Base-by-base conservation (phyloP, 495 filamentous ascomycete genomes). In the Sordaria brevicollis region DNA sequence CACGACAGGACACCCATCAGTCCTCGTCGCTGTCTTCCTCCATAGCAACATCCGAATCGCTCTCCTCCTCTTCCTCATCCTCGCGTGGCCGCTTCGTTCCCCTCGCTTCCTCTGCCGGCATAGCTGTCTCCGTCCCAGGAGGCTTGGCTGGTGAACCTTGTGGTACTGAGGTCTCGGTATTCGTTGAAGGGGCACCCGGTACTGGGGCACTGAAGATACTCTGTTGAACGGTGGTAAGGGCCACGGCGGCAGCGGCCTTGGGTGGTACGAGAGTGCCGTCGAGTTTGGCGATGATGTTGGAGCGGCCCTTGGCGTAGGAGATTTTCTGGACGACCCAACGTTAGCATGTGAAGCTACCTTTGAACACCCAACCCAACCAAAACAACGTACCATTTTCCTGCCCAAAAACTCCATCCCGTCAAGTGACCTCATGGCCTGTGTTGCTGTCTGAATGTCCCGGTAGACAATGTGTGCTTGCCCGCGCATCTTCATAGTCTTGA, bases 381-480 rank as follows among this genome's bases (percentile, higher is more conserved):
- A 57, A 10, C 34, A 19, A 19, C 90, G 49, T 80, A 97, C 95
- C 86, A 98, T 90, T 69, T 93, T 86, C 73, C 89, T 90, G 35
- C 94, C 95, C 71, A 94, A 90, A 73, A 98, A 92, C 17, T 94
- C 88, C 74, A 93, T 92, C 0, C 92, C 93, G 73, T 98, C 90
- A 33, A 97, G 82, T 35, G 91, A 88, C 68, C 94, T 85, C 89
- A 98, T 90, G 2, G 95, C 95, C 75, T 96, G 92, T 35, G 93
- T 95, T 62, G 92, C 93, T 3, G 90, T 86, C 69, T 94, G 90
- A 13, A 94, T 82, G 76, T 99, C 95, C 70, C 91, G 88, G 79
- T 92, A 97, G 4, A 94, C 92, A 65, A 99, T 84, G 76, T 97
- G 94, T 67, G 95, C 96, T 79, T 98, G 95, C 2, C 95, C 95